These are phyloP conservation scores for Chimonanthus salicifolius DNA, from an alignment of 164 flowering plant species.

Conservation along the genomic window DNA sequence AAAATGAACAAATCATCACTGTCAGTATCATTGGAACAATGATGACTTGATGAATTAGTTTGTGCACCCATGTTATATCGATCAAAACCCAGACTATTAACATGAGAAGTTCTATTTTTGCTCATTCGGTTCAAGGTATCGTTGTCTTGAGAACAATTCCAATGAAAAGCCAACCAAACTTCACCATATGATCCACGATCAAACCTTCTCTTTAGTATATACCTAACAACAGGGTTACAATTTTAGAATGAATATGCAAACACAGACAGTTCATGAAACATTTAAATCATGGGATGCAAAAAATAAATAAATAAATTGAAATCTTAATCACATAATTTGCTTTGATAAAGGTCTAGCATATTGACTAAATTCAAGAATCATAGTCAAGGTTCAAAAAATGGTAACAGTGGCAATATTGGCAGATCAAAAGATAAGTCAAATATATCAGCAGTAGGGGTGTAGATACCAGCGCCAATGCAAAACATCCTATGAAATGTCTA, in stretches of 20 bases:
- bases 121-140: slow-evolving; percentile 24
- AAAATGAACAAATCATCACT: slow-evolving; percentile 57
- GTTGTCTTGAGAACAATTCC: slow-evolving; percentile 61
- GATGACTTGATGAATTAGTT: slow-evolving; percentile 27
- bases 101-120: slow-evolving; percentile 21
- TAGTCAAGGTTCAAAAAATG: neutral
- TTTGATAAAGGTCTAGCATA: neutral
- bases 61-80: slow-evolving; percentile 12
- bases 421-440: too few relatives aligned
- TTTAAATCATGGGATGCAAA: neutral
- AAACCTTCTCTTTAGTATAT: slow-evolving; percentile 71
- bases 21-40: slow-evolving; percentile 22
- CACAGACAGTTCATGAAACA: neutral
- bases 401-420: neutral
- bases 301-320: neutral
- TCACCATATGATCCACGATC: slow-evolving; percentile 96
- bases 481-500: neutral
- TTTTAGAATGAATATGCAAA: too few relatives aligned
- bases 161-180: slow-evolving; percentile 91
- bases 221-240: slow-evolving; percentile 32
- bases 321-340: neutral
- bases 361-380: neutral
- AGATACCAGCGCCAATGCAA: neutral
- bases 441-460: too few relatives aligned
- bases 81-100: slow-evolving; percentile 14